Conservation (phyloP, 2,329 filamentous ascomycete genomes). For the Aspergillus sp. region DNA sequence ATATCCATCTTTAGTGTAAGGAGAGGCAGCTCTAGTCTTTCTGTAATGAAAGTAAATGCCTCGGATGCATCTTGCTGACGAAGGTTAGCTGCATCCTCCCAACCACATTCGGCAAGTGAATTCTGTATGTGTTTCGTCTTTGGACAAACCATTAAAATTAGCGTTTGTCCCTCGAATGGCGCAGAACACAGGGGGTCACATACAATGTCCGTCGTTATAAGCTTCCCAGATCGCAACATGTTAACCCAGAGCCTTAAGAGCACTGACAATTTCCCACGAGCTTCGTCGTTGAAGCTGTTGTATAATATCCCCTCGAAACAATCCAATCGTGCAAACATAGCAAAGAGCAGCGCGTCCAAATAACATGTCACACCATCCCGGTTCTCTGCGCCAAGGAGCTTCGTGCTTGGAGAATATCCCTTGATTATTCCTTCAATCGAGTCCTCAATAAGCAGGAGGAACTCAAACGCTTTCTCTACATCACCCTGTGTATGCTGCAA, state of each 20-base stretch:
- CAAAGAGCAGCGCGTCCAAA: constrained; percentile 84
- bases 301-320: constrained; percentile 93
- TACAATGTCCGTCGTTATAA: constrained; percentile 84
- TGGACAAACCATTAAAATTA: not conserved
- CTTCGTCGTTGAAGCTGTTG: constrained; percentile 71
- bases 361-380: constrained; percentile 89
- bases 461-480: constrained; percentile 69
- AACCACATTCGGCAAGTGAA: constrained; percentile 79
- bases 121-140: constrained; percentile 82
- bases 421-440: constrained; percentile 77
- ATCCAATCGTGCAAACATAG: constrained; percentile 89
- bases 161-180: not conserved
- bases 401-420: constrained; percentile 68
- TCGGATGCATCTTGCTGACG: constrained; percentile 94
- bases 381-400: constrained; percentile 83
- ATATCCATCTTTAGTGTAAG: constrained; percentile 91
- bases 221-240: constrained; percentile 76
- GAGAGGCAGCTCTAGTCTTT: constrained; percentile 80
- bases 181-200: constrained; percentile 5
- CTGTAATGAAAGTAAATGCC: constrained; percentile 92
- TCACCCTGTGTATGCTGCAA: constrained; percentile 67
- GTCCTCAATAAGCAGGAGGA: constrained; percentile 76
- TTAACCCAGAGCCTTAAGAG: constrained; percentile 90
- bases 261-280: constrained; percentile 70
- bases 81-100: constrained; percentile 74